Base-by-base conservation (phyloP, 495 filamentous ascomycete species). In the Hyaloscypha bicolor region DNA sequence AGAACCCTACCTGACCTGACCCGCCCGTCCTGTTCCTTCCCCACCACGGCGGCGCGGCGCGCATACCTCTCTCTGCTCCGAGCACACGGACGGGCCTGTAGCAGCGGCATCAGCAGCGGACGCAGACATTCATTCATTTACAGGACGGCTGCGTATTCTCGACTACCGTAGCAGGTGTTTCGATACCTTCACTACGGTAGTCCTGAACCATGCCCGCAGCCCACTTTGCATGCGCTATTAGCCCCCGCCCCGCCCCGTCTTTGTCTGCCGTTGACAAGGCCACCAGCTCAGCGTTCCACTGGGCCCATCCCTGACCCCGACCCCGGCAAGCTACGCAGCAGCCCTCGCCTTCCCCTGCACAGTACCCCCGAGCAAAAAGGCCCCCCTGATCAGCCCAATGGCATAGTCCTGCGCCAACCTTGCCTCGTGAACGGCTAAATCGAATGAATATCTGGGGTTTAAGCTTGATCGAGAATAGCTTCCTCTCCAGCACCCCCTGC, bases 351-450 rank as follows among this genome's bases (percentile, higher is more conserved):
- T 19, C 11, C 11, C 42, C 42, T 48, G 9, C 2, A 25, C 25
- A 25, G 25, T 25, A 25, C 25, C 25, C 25, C 25, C 25, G 25
- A 25, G 25, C 25, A 25, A 25, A 25, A 25, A 2, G 25, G n/a
- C 16, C 9, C 19, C 39, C 64, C 33, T 33, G 32, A 51, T 63
- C 52, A 57, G 60, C 48, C 53, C 66, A 63, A 57, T 58, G 22
- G 55, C 55, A 60, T 66, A 60, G 63, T 60, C 19, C 60, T 69
- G 66, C 66, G 55, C 57, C 60, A 52, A 60, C 66, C 66, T 45
- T 69, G 66, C 57, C 35, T 53, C 31, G 60, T 64, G 65, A 64
- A 64, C 55, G 66, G 66, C 61, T 69, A 69, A 60, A 22, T 61
- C 59, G 29, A 61, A 61, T 31, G 29, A 61, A 61, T 31, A 64